A percentile compares a stretch with the other conserved stretches of the same genome.
These are phyloP conservation scores for Trichocladium antarcticum DNA, from an alignment of 495 filamentous ascomycete genomes.

Conservation along the genomic window DNA sequence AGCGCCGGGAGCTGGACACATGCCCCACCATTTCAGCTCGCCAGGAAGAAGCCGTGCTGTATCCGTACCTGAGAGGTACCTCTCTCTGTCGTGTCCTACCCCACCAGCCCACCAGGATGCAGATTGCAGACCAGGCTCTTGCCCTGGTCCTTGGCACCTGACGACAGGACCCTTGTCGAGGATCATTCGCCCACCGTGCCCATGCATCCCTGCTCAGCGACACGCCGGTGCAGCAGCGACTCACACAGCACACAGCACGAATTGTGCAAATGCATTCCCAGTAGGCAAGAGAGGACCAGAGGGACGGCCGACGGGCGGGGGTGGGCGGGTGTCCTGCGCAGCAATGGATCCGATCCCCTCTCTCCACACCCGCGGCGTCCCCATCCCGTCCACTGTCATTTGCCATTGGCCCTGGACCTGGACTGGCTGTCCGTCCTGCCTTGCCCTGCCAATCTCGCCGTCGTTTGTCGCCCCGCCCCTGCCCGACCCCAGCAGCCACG, in stretches of 20 bases:
- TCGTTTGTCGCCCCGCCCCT: background rate
- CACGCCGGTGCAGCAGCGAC: background rate
- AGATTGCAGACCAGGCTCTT: too few relatives aligned
- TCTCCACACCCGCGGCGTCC: too few relatives aligned
- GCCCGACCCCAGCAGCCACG: slow-evolving; percentile 1
- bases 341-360: too few relatives aligned
- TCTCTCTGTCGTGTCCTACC: background rate
- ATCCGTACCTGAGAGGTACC: too few relatives aligned
- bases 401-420: too few relatives aligned
- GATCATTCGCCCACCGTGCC: slow-evolving; percentile 6
- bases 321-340: background rate
- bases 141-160: slow-evolving; percentile 6
- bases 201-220: slow-evolving; percentile 3
- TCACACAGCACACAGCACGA: background rate
- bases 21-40: too few relatives aligned
- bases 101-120: too few relatives aligned
- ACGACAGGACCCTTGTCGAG: slow-evolving; percentile 11
- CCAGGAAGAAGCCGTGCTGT: too few relatives aligned
- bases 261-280: background rate
- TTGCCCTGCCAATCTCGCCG: background rate
- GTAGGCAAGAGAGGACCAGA: background rate
- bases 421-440: too few relatives aligned
- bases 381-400: too few relatives aligned
- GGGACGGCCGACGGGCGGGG: background rate
- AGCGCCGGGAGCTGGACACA: too few relatives aligned